Base-by-base conservation (phyloP, 345 rosid species). In the Dimocarpus longan region DNA sequence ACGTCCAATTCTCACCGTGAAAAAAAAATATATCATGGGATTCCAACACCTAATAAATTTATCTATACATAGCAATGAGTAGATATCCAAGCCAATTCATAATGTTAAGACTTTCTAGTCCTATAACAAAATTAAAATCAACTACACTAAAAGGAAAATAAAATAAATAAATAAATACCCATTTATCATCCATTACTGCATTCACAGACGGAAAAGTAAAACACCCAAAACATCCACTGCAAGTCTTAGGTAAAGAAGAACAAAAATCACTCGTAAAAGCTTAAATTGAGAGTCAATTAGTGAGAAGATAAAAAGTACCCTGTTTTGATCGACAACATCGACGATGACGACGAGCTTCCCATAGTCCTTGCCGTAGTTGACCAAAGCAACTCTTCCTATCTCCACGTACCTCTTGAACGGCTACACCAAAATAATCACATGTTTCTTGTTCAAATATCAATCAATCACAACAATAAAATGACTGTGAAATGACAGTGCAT, bases 341-440 rank as follows among this genome's bases (percentile, higher is more conserved):
- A 94, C 98, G 79, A 94, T 94, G 57, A 94, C 98, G 10, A 94
- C 97, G 75, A 94, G 95, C 82, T 83, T 92, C 0, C 98, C 98
- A 37, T 92, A 88, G 70, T 94, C 98, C 76, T 92, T 85, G 0
- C 98, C 98, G 75, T 92, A 94, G 92, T 94, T 94, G 44, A 94
- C 89, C 44, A 94, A 91, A 6, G 97, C 98, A 9, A 94, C 98
- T 72, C 98, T 85, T n/a, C 98, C 97, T 42, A 94, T 94, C 95
- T 94, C 98, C 0, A 94, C 97, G 84, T 89, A 92, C 87, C 98
- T 91, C 90, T 92, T 92, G 93, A 92, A 94, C 62, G 91, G 94
- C 98, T 94, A 68, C 79, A 72, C 65, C 4, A 48, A 65, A 32
- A 43, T 3, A 22, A 11, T 65, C 71, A 48, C n/a, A 2, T 46